Evolutionary conservation across 1,284 basidiomycete genomes (phyloP), one percentile per base, ranked within the genome.

Genomic region (Malassezia sp.): DNA sequence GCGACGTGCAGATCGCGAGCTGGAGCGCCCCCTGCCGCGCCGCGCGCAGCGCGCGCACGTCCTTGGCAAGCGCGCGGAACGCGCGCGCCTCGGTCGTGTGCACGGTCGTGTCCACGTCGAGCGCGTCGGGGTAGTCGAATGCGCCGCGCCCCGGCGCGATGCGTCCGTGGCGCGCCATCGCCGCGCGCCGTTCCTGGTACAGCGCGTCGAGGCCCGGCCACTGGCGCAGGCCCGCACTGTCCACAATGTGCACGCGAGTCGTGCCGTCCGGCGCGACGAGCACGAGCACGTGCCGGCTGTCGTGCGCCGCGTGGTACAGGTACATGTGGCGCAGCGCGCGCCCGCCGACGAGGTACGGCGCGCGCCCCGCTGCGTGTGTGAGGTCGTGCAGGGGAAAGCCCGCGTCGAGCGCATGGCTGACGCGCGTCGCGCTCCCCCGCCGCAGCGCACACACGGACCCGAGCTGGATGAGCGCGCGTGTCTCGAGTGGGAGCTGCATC

Each of bases 351-450:
- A 96, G 78, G 67, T 96, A 97, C 5, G 36, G 9, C 12, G 35
- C 10, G 10, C 27, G 28, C 18, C 36, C 11, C 11, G 38, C 33
- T 42, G 40, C 50, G 37, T 35, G 52, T 31, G 33, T 14, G 4
- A 99, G 76, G 59, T 96, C 86, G 24, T 73, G 72, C n/a, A 99
- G 76, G 51, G 90, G 83, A 57, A 96, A 80, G 0, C 90, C 89
- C 23, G 77, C 73, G 45, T 84, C 82, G 52, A 90, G 80, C 18
- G 88, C 90, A 35, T 82, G 77, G 59, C 82, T 89, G 40, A 99
- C 75, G 2, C 84, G 86, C 21, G 60, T 83, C 75, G 30, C 42
- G 11, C 77, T 76, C 12, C 75, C 72, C 48, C 83, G 79, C 37
- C 80, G 80, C 28, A 84, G 50, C 0, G 77, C 75, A 64, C 90